phyloP scores from a whole-genome alignment of 257 asterid genomes.

The Salvia hispanica region DNA sequence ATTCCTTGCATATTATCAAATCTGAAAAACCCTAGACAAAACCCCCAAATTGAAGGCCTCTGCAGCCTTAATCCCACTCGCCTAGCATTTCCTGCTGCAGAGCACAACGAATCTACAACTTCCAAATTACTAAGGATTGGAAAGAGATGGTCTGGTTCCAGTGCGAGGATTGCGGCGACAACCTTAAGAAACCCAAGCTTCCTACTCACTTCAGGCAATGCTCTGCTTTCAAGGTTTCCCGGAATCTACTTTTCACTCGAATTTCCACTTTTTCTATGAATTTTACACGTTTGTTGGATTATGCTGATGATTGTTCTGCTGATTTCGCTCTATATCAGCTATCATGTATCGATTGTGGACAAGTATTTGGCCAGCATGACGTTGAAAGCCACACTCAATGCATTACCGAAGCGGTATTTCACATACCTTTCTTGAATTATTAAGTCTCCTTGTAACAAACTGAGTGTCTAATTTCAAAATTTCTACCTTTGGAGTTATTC shows the following conservation, averaged over 20 bases:
- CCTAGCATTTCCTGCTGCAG: constrained; percentile 10
- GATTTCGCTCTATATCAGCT: constrained; percentile 43
- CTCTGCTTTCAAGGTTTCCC: constrained; percentile 77
- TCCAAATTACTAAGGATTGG: constrained; percentile 3
- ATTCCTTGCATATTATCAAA: not conserved
- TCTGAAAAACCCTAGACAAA: constrained; percentile 37
- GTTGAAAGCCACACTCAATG: constrained; percentile 88
- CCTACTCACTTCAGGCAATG: constrained; percentile 81
- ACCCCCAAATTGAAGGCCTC: constrained; percentile 13
- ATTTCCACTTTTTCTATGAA: not conserved
- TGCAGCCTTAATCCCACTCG: not conserved
- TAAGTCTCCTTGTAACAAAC: too few species aligned
- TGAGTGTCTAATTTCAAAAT: not conserved
- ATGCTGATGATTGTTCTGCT: constrained; percentile 4
- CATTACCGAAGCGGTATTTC: constrained; percentile 83
- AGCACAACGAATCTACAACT: constrained; percentile 3
- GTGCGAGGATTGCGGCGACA: constrained; percentile 97
- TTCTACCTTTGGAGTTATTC: not conserved
- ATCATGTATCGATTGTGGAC: constrained; percentile 93
- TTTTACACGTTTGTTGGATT: not conserved
- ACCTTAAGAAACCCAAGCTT: constrained; percentile 90
- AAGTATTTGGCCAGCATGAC: constrained; percentile 66
- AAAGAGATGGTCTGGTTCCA: constrained; percentile 94
- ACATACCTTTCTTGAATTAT: not conserved
- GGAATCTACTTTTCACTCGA: not conserved